phyloP scores from a whole-genome alignment of 140 eudicot genomes.

The Oenanthe javanica region DNA sequence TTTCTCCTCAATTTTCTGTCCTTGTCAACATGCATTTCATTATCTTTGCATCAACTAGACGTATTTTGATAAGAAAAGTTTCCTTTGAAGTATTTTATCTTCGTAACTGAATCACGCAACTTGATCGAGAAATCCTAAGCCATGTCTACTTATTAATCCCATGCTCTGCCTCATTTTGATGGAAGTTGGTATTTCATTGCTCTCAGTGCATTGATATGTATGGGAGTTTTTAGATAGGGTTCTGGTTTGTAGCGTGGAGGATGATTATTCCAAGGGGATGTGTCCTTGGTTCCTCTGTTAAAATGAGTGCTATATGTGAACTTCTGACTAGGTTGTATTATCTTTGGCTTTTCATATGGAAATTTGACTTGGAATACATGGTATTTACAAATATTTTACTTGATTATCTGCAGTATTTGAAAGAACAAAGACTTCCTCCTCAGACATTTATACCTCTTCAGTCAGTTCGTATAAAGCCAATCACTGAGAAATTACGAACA shows the following conservation, averaged over 20 bases:
- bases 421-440: conserved; percentile 99
- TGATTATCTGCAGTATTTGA: conserved; percentile 63
- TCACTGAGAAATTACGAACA: conserved; percentile 73
- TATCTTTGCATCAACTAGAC: background rate
- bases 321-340: background rate
- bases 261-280: background rate
- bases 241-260: background rate
- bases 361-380: background rate
- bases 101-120: background rate
- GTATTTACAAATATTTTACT: background rate
- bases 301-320: background rate
- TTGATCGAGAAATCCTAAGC: background rate
- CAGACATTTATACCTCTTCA: conserved; percentile 96
- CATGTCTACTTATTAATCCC: background rate
- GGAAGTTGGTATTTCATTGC: background rate
- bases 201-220: background rate
- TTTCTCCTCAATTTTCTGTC: background rate
- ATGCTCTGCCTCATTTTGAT: background rate
- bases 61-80: background rate
- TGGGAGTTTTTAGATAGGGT: background rate
- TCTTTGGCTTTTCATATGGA: background rate
- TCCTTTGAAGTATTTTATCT: background rate
- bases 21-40: background rate
- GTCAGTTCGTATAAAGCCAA: conserved; percentile 89
- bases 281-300: background rate